A percentile compares a stretch with the other conserved stretches of the same genome.
phyloP scores from a whole-genome alignment of 331 rosid genomes.

The Acacia concinna region DNA sequence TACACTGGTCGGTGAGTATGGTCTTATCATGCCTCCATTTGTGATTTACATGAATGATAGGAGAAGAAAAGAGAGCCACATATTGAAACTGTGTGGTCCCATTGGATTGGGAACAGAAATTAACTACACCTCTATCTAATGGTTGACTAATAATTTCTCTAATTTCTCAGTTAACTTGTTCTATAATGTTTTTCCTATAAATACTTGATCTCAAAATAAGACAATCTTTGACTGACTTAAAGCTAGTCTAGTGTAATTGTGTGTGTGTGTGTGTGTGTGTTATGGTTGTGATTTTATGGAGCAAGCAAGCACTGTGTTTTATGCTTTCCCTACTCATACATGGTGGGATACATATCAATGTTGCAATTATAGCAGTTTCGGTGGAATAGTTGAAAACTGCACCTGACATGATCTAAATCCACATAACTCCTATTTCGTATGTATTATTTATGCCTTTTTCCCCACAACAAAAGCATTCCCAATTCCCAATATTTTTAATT shows the following conservation, averaged over 20 bases:
- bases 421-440: neutral
- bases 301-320: constrained; percentile 23
- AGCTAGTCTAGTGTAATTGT: neutral
- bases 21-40: constrained; percentile 29
- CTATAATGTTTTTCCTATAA: neutral
- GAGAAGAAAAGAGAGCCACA: constrained; percentile 37
- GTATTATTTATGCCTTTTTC: neutral
- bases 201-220: constrained; percentile 33
- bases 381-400: constrained; percentile 18
- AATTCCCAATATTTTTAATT: neutral
- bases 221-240: neutral
- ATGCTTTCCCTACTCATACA: constrained; percentile 37
- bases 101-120: constrained; percentile 10
- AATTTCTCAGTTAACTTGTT: neutral
- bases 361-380: constrained; percentile 37
- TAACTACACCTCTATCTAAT: neutral
- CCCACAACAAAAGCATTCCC: neutral
- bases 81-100: constrained; percentile 27
- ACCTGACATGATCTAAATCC: constrained; percentile 13
- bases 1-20: constrained; percentile 37
- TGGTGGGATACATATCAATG: constrained; percentile 36
- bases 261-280: neutral
- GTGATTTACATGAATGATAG: constrained; percentile 34
- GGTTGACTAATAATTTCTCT: constrained; percentile 35
- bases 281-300: neutral